Evolutionary conservation across 306 rosid genomes (phyloP).

Genomic region (Crataegus laevigata): DNA sequence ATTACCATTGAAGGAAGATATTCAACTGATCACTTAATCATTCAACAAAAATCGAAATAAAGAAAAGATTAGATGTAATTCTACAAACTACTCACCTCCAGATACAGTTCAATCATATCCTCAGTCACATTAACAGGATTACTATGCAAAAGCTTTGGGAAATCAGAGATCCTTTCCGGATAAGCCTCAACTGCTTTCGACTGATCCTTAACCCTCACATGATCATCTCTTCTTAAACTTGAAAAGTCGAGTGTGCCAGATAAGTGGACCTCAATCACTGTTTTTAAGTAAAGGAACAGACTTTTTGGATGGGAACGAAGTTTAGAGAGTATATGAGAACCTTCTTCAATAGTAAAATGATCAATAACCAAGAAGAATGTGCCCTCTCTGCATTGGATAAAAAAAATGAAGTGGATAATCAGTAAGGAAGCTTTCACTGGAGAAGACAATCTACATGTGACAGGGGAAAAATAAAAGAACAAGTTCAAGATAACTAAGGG

Average conservation of each 20-base stretch:
- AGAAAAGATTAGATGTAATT: not conserved
- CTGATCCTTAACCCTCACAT: slow-evolving; percentile 37
- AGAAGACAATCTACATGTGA: not conserved
- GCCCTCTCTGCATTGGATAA: slow-evolving; percentile 55
- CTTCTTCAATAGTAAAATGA: slow-evolving; percentile 57
- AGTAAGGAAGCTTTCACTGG: not conserved
- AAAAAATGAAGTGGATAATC: slow-evolving; percentile 9
- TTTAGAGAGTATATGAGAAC: slow-evolving; percentile 52
- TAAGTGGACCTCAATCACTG: slow-evolving; percentile 77
- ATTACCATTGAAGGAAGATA: slow-evolving; percentile 9
- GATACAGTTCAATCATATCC: slow-evolving; percentile 87
- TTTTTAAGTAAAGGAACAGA: slow-evolving; percentile 84
- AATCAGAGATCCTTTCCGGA: slow-evolving; percentile 64
- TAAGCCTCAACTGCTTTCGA: slow-evolving; percentile 52
- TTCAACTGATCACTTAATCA: slow-evolving; percentile 6
- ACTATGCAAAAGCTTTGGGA: slow-evolving; percentile 68
- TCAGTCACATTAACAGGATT: slow-evolving; percentile 73
- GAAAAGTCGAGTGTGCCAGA: slow-evolving; percentile 71
- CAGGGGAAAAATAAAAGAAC: not conserved
- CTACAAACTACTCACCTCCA: slow-evolving; percentile 57
- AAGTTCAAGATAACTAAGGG: slow-evolving; percentile 2
- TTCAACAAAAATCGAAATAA: not conserved
- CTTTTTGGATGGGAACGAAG: slow-evolving; percentile 72
- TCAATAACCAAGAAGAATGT: slow-evolving; percentile 59
- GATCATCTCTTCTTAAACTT: slow-evolving; percentile 42